Evolutionary conservation across 768 basidiomycete species (phyloP).

Genomic region (Mycena indigotica): DNA sequence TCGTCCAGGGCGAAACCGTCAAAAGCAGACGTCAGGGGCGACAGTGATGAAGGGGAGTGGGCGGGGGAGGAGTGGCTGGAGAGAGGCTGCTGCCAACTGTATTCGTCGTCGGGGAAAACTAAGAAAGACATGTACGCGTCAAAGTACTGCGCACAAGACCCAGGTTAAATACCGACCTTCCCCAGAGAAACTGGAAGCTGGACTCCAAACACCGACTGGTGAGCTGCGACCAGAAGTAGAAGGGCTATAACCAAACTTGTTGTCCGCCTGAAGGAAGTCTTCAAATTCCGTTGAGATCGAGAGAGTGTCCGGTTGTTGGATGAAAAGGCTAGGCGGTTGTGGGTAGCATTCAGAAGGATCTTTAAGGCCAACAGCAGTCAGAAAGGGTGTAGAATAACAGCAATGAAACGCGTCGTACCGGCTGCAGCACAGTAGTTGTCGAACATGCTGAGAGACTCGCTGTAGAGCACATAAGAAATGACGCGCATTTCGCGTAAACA

Average conservation of each 20-base stretch:
- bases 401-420: neutral
- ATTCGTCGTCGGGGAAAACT: constrained; percentile 22
- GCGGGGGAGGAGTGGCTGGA: constrained; percentile 18
- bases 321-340: constrained; percentile 12
- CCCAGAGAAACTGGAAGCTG: constrained; percentile 18
- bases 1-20: constrained; percentile 14
- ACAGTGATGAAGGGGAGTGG: constrained; percentile 14
- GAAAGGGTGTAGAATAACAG: neutral
- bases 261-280: constrained; percentile 4
- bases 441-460: constrained; percentile 9
- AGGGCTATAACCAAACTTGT: constrained; percentile 14
- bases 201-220: constrained; percentile 19
- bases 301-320: constrained; percentile 14
- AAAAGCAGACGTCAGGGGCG: constrained; percentile 19
- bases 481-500: neutral
- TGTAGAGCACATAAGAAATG: constrained; percentile 4
- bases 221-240: constrained; percentile 20
- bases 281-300: constrained; percentile 11
- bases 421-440: constrained; percentile 15
- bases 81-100: constrained; percentile 3
- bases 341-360: constrained; percentile 7
- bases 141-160: neutral
- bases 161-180: constrained; percentile 7
- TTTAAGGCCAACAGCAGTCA: neutral
- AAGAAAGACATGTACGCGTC: neutral